phyloP scores from a whole-genome alignment of 2,329 filamentous ascomycete genomes.

The Pseudogymnoascus sp. region DNA sequence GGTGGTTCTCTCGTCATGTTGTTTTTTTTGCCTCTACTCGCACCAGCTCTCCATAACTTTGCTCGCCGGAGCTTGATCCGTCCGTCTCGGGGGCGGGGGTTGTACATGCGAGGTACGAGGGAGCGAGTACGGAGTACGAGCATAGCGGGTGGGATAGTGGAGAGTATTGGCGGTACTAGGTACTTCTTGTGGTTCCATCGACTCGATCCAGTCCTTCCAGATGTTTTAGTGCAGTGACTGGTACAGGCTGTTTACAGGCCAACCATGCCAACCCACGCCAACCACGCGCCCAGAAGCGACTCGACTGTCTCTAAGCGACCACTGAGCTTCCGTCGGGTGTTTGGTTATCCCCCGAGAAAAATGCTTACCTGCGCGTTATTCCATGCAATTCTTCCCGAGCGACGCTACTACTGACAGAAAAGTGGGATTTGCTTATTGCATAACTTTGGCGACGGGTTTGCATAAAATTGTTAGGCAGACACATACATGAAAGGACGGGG shows the following conservation, averaged over 20 bases:
- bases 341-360: neutral
- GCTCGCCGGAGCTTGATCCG: neutral
- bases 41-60: conserved; percentile 5
- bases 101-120: neutral
- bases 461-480: conserved; percentile 2
- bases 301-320: neutral
- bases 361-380: neutral
- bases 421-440: neutral
- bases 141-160: too few species aligned
- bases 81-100: neutral
- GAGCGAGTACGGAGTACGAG: neutral
- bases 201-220: too few species aligned
- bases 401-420: neutral
- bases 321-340: neutral
- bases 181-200: too few species aligned
- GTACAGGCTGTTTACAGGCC: too few species aligned
- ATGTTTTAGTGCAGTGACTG: too few species aligned
- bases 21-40: neutral
- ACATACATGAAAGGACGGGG: neutral
- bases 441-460: neutral
- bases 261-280: neutral
- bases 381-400: neutral
- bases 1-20: neutral
- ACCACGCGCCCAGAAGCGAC: neutral
- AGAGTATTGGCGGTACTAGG: too few species aligned